Base-by-base conservation (phyloP, 1,284 basidiomycete genomes). In the Marasmius oreades region DNA sequence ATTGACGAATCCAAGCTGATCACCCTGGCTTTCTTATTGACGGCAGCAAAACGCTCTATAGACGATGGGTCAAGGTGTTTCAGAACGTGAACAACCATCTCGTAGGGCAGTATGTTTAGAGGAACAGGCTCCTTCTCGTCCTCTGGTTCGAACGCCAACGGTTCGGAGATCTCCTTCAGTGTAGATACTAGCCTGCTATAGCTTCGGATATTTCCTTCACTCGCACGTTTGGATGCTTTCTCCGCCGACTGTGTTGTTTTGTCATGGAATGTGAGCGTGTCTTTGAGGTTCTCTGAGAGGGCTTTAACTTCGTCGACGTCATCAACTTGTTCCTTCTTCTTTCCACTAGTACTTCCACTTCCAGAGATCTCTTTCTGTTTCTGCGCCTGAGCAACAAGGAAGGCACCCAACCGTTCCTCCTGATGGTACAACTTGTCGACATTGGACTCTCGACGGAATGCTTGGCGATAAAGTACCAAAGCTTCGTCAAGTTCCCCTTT, bases 41-140 rank as follows among this genome's bases (percentile, higher is more conserved):
- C 82, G 14, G 69, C 60, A 0, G 82, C 92, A 63, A 95, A 93
- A 6, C 88, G 78, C 69, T 93, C 92, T 24, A 95, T 73, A n/a
- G 82, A 70, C 0, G 78, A 77, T 1, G 82, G 75, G 65, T 93
- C 88, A 46, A 88, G 72, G 48, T 71, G 73, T 34, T 78, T 73
- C n/a, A 95, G 70, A 56, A 94, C 78, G 39, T 78, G 69, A 37
- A 92, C 72, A 33, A 95, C 65, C 3, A 95, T 66, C 67, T 96
- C 93, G 48, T 89, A 82, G 0, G 93, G 93, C 4, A 95, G 69
- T 0, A 66, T 65, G 44, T 78, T 76, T 28, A 95, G 67, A 7
- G 80, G 78, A 0, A 82, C 69, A 2, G 78, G 78, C 55, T 80
- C 73, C 43, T 73, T 73, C 64, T 92, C 88, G 55, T 88, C 80